Evolutionary conservation across 106 monocot species (phyloP), one percentile per base, ranked within the genome.

Genomic region (Triglochin maritima): DNA sequence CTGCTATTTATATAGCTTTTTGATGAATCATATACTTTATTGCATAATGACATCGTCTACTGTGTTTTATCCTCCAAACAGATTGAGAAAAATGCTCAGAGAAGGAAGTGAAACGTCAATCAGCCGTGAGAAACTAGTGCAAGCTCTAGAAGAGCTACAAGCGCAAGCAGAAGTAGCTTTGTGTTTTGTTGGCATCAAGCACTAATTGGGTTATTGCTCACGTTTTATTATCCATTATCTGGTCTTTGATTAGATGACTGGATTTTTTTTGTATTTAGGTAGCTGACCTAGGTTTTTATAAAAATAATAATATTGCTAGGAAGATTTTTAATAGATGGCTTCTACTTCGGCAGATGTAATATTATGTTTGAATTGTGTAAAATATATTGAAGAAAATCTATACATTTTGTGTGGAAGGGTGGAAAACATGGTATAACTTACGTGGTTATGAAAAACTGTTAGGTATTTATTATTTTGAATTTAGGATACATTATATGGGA

Each of bases 121-220:
- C 17, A 64, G 64, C 8, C 74, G 85, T 42, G 81, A 85, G 59
- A 81, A 85, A 11, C 10, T 88, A 43, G 79, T 87, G 51, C 57
- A 80, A 80, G 90, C 80, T 17, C 73, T 96, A 62, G 85, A 79
- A 77, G 95, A 86, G 70, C 78, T 90, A n/a, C 87, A 96, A 78
- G 89, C 90, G 4, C 78, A 79, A 74, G 95, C 95, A 13, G 95
- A 96, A 78, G 95, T 96, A 12, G 87, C 81, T 45, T 63, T 90
- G 53, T 81, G 87, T 72, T 96, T 96, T 83, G 85, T 66, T 11
- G 57, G 75, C 47, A 77, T 96, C 73, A 96, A 96, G 67, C 90
- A 84, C 63, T 96, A 76, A 51, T 6, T 47, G 17, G 6, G 16
- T 2, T 59, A 0, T 59, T 13, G 59, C 11, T 52, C 52, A 8